phyloP scores from a whole-genome alignment of 2,329 filamentous ascomycete species.

The Paecilomyces formosus region DNA sequence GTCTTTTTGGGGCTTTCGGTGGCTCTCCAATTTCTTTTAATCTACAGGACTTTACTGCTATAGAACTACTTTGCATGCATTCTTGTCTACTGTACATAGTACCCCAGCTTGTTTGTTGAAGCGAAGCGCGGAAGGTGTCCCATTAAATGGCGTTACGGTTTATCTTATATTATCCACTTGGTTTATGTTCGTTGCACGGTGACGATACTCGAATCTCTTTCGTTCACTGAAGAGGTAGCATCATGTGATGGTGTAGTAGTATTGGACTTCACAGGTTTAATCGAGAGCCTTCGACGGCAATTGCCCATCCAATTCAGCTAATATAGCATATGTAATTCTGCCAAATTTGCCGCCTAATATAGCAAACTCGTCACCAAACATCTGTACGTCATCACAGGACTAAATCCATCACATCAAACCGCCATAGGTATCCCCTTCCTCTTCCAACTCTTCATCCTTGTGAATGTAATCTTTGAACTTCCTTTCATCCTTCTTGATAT shows the following conservation, averaged over 20 bases:
- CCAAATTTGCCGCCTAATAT: not conserved
- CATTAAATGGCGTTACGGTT: not conserved
- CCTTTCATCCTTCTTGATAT: not conserved
- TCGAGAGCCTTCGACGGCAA: not conserved
- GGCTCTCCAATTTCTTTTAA: not conserved
- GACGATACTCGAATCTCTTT: not conserved
- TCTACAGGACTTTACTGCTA: slow-evolving; percentile 6
- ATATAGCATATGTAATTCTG: not conserved
- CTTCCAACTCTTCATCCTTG: not conserved
- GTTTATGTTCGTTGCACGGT: not conserved
- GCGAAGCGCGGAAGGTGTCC: not conserved
- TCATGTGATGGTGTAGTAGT: not conserved
- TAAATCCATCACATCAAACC: not conserved
- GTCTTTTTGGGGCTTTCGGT: not conserved
- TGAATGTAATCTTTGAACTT: not conserved
- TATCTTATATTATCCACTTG: not conserved
- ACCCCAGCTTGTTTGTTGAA: not conserved
- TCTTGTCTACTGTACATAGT: not conserved
- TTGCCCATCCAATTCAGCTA: not conserved
- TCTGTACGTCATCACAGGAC: not conserved
- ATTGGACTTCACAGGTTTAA: not conserved
- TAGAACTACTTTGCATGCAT: not conserved
- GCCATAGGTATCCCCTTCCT: not conserved
- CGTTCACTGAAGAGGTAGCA: not conserved
- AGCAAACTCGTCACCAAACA: not conserved